These are phyloP conservation scores for Antrodiella citrinella DNA, from an alignment of 768 basidiomycete species.

Conservation along the genomic window DNA sequence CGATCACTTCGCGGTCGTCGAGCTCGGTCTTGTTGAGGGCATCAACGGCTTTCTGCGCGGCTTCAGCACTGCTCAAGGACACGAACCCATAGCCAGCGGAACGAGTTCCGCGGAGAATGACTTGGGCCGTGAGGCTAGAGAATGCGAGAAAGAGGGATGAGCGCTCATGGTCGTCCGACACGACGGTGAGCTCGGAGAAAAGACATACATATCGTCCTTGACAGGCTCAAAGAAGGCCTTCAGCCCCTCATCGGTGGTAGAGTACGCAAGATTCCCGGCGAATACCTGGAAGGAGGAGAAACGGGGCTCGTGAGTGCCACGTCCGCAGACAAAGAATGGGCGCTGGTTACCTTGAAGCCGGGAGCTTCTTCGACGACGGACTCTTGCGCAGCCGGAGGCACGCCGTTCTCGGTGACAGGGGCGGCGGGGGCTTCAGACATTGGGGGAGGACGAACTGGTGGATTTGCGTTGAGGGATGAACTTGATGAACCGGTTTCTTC, in stretches of 20 bases:
- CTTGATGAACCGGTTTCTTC: slow-evolving; percentile 80
- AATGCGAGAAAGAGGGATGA: slow-evolving; percentile 10
- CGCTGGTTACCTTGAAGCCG: slow-evolving; percentile 61
- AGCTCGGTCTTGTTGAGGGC: slow-evolving; percentile 82
- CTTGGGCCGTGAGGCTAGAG: slow-evolving; percentile 68
- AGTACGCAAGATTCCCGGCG: slow-evolving; percentile 92
- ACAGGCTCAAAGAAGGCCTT: slow-evolving; percentile 89
- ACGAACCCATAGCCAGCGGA: slow-evolving; percentile 94
- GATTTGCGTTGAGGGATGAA: slow-evolving; percentile 47
- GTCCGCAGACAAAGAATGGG: slow-evolving; percentile 20
- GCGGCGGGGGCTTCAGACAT: slow-evolving; percentile 93
- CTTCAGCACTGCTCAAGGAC: slow-evolving; percentile 70
- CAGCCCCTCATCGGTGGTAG: slow-evolving; percentile 91
- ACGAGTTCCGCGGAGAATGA: slow-evolving; percentile 79
- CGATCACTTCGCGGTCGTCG: slow-evolving; percentile 80
- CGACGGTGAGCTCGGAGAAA: slow-evolving; percentile 15
- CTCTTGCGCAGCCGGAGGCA: slow-evolving; percentile 70
- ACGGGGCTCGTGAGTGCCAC: slow-evolving; percentile 5
- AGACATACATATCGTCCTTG: slow-evolving; percentile 76
- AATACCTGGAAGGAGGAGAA: slow-evolving; percentile 75
- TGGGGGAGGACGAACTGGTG: slow-evolving; percentile 49
- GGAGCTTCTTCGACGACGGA: slow-evolving; percentile 58
- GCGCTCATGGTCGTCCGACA: slow-evolving; percentile 9
- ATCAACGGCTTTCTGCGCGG: slow-evolving; percentile 82
- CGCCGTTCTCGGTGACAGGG: slow-evolving; percentile 76